Evolutionary conservation across 306 rosid species (phyloP).

Genomic region (Lathyrus tuberosus): DNA sequence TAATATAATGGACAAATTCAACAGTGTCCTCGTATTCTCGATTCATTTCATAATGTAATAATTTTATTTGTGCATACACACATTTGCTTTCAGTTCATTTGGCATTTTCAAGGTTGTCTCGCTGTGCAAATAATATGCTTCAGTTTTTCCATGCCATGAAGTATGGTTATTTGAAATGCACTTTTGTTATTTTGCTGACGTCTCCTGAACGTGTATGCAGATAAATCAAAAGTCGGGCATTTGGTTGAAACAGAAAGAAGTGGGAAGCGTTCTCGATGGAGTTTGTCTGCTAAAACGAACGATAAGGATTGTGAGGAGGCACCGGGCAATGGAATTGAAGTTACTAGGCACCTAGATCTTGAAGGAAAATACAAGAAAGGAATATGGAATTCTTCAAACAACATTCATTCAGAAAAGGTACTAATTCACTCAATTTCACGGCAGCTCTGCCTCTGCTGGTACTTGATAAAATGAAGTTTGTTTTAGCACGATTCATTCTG

Average conservation of each 20-base stretch:
- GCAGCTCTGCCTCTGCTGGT: conserved; percentile 7
- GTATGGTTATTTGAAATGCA: conserved; percentile 12
- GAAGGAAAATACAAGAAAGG: conserved; percentile 66
- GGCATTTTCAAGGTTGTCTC: conserved; percentile 26
- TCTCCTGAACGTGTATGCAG: conserved; percentile 33
- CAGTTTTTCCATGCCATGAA: conserved; percentile 5
- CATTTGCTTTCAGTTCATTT: conserved; percentile 24
- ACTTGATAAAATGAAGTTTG: conserved; percentile 9
- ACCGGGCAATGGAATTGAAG: conserved; percentile 46
- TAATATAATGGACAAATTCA: conserved; percentile 15
- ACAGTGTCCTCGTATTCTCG: neutral
- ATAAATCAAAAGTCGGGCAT: conserved; percentile 51
- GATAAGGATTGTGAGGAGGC: conserved; percentile 46
- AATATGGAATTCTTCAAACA: conserved; percentile 45
- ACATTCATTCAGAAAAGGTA: conserved; percentile 59
- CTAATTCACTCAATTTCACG: conserved; percentile 30
- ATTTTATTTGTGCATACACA: conserved; percentile 15
- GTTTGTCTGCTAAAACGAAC: conserved; percentile 53
- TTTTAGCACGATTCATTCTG: conserved; percentile 9
- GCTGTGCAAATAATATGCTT: conserved; percentile 23
- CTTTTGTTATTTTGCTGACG: conserved; percentile 33
- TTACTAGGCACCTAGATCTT: conserved; percentile 44
- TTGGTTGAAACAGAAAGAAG: conserved; percentile 54
- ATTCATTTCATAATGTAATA: conserved; percentile 3
- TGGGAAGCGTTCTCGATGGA: conserved; percentile 83